Conservation (phyloP, 2,329 filamentous ascomycete species). For the Fusarium sarcochroum region DNA sequence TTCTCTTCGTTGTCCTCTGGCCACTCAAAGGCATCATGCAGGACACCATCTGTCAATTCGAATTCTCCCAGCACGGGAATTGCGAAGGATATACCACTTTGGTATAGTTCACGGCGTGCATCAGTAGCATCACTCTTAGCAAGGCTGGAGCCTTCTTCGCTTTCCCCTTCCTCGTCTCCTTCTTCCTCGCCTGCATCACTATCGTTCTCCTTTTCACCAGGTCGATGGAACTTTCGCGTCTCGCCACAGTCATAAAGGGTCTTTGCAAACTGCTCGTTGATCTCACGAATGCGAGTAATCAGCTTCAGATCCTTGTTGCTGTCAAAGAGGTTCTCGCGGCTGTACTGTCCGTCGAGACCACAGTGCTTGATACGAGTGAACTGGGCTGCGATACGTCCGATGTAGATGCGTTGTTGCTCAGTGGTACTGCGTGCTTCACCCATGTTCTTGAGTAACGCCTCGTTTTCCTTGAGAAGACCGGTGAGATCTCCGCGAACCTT, state of each 20-base stretch:
- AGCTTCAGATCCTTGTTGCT: slow-evolving; percentile 50
- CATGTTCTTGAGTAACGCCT: slow-evolving; percentile 46
- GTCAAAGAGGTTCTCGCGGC: slow-evolving; percentile 49
- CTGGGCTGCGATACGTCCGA: slow-evolving; percentile 52
- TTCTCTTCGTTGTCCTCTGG: slow-evolving; percentile 24
- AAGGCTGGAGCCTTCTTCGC: not conserved
- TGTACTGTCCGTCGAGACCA: slow-evolving; percentile 56
- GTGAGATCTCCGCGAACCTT: slow-evolving; percentile 53
- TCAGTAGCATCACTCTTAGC: not conserved
- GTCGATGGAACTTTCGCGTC: slow-evolving; percentile 1
- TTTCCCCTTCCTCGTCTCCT: not conserved
- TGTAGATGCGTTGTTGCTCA: slow-evolving; percentile 53
- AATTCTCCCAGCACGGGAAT: slow-evolving; percentile 32
- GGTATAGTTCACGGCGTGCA: slow-evolving; percentile 36
- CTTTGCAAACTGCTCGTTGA: slow-evolving; percentile 55
- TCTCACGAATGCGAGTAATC: slow-evolving; percentile 55
- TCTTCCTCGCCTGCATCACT: not conserved
- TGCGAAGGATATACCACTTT: not conserved
- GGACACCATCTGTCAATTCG: slow-evolving; percentile 47
- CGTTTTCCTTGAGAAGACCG: slow-evolving; percentile 18
- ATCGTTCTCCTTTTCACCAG: not conserved
- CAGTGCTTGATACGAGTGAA: slow-evolving; percentile 49
- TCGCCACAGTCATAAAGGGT: slow-evolving; percentile 48
- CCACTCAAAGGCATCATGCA: slow-evolving; percentile 40
- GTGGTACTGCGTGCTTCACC: slow-evolving; percentile 50